Conservation (phyloP, 164 flowering plant genomes). For the Tinospora cordifolia region DNA sequence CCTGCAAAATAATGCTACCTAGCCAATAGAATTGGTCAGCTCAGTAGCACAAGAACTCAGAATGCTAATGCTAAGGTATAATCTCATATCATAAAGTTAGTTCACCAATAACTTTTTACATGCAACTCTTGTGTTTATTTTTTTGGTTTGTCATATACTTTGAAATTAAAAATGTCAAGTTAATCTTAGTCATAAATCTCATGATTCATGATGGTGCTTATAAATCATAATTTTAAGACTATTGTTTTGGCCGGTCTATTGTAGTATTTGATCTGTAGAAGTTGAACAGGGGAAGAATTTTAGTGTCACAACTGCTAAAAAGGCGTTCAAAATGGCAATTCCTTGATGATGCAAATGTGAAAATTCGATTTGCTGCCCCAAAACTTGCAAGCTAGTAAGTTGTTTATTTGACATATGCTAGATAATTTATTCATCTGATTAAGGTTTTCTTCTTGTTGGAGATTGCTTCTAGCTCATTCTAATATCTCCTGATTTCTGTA, state of each 20-base stretch:
- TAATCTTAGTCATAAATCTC: not conserved
- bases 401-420: not conserved
- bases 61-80: slow-evolving; percentile 4
- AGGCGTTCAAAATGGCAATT: not conserved
- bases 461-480: not conserved
- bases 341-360: too few relatives aligned
- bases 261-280: not conserved
- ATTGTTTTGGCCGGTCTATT: not conserved
- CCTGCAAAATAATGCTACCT: not conserved
- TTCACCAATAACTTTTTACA: not conserved
- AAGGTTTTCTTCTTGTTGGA: not conserved
- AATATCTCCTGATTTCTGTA: not conserved
- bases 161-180: not conserved
- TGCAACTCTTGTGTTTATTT: not conserved
- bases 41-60: not conserved
- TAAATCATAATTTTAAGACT: not conserved
- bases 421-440: not conserved
- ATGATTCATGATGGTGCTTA: not conserved
- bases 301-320: not conserved
- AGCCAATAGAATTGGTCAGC: not conserved
- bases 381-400: too few relatives aligned
- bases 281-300: not conserved
- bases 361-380: too few relatives aligned
- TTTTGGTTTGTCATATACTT: not conserved
- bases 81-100: not conserved